Base-by-base conservation (phyloP, 1,284 basidiomycete species). In the Cutaneotrichosporon cyanovorans region DNA sequence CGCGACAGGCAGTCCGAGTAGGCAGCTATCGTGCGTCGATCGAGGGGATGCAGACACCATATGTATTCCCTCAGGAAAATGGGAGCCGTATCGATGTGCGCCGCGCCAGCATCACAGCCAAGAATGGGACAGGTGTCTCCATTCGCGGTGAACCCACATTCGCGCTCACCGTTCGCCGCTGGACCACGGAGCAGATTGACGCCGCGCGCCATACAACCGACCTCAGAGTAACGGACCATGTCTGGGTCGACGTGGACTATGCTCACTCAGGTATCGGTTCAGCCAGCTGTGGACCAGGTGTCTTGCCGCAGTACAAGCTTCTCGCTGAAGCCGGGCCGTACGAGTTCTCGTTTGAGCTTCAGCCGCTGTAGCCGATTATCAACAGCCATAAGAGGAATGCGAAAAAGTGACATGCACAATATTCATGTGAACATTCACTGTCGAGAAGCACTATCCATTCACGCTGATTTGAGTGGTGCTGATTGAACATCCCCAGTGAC, bases 31-130 rank as follows among this genome's bases (percentile, higher is more conserved):
- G 15, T 12, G 9, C 15, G 20, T 37, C 41, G 12, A 40, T 57
- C 47, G 50, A 55, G 28, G 47, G 45, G 18, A 36, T 55, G 42
- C 56, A 57, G 48, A 55, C 56, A 2, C 50, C 48, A 7, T 57
- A 57, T 37, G 52, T 57, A n/a, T 48, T 32, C 35, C 56, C 52
- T 19, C 56, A 57, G 39, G 56, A 57, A 45, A 55, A 57, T 42
- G 55, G 55, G 2, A 15, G n/a, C 7, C 46, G 52, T 11, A 12
- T 32, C 16, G 52, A 50, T 22, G 50, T 52, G 4, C 40, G 42
- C 23, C 44, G 36, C 35, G 52, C 53, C 14, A 42, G 51, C 25
- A 22, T 50, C 40, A 21, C 36, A 5, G 19, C 32, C 15, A 16
- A 15, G 19, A n/a, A 7, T 16, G 15, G 18, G 45, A n/a, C 8